Percentiles rank a stretch among this genome's conserved stretches.
These are phyloP conservation scores for Conticribra weissflogii DNA, from an alignment of 108 stramenopile genomes.

Conservation along the genomic window DNA sequence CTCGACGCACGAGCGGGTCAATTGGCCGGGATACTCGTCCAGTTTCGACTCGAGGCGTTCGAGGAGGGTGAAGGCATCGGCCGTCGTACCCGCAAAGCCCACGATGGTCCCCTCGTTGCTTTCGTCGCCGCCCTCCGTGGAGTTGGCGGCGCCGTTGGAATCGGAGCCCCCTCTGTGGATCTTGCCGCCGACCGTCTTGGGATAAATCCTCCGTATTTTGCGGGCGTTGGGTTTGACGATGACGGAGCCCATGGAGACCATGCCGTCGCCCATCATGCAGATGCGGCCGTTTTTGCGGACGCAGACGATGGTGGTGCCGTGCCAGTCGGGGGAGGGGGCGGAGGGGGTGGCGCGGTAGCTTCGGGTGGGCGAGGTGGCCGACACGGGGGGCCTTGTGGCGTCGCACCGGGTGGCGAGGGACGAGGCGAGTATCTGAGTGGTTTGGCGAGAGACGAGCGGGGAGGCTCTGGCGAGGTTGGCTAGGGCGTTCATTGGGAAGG, in stretches of 20 bases:
- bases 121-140: conserved; percentile 3
- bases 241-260: conserved; percentile 92
- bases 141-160: background rate
- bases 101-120: conserved; percentile 79
- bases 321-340: conserved; percentile 33
- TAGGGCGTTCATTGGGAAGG: too few relatives aligned
- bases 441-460: too few relatives aligned
- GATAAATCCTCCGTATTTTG: conserved; percentile 88
- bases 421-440: too few relatives aligned
- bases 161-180: background rate
- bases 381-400: too few relatives aligned
- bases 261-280: conserved; percentile 99
- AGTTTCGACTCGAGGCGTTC: conserved; percentile 96
- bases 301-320: conserved; percentile 86
- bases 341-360: conserved; percentile 17
- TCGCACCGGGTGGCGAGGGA: too few relatives aligned
- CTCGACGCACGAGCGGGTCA: conserved; percentile 93
- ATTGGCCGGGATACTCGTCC: conserved; percentile 95
- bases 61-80: conserved; percentile 96
- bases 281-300: conserved; percentile 96
- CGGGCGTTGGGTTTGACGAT: conserved; percentile 96
- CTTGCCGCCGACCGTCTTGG: conserved; percentile 47
- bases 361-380: conserved; percentile 6
- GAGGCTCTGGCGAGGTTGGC: too few relatives aligned
- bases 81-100: conserved; percentile 97